phyloP scores from a whole-genome alignment of 192 early-diverging fungal genomes.

The Mortierella antarctica region DNA sequence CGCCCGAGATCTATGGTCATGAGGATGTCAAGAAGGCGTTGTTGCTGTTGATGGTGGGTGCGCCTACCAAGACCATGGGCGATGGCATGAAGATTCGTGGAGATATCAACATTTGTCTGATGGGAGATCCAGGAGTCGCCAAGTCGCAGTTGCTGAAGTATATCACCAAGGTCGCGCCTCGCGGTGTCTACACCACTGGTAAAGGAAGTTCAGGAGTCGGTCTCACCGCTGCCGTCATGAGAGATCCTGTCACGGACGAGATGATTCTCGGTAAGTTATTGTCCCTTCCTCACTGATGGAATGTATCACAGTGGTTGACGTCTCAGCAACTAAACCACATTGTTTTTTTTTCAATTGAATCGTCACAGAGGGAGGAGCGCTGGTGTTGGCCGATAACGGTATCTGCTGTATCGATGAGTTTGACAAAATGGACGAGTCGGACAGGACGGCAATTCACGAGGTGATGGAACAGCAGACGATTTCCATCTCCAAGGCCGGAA shows the following conservation, averaged over 20 bases:
- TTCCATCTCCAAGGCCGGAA: conserved; percentile 97
- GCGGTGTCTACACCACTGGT: conserved; percentile 97
- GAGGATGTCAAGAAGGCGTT: conserved; percentile 95
- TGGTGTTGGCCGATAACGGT: conserved; percentile 98
- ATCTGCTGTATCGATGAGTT: conserved; percentile 99
- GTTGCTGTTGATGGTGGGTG: conserved; percentile 86
- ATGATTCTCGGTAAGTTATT: conserved; percentile 79
- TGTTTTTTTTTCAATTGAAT: neutral
- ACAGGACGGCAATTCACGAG: conserved; percentile 98
- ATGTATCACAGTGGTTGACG: neutral
- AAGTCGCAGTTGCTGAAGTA: conserved; percentile 98
- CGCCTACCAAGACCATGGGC: conserved; percentile 80
- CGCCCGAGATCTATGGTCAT: conserved; percentile 93
- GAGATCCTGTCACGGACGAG: conserved; percentile 94
- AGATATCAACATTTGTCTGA: conserved; percentile 96
- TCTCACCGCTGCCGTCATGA: conserved; percentile 93
- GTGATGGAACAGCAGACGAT: conserved; percentile 99
- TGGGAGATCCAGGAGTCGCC: conserved; percentile 99
- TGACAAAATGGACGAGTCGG: conserved; percentile 98
- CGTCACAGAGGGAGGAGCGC: conserved; percentile 86
- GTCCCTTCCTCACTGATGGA: neutral
- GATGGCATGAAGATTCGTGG: conserved; percentile 97
- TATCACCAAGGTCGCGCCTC: conserved; percentile 92
- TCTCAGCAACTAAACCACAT: neutral
- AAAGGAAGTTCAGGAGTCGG: conserved; percentile 95